These are phyloP conservation scores for Ganoderma meredithae DNA, from an alignment of 1,284 basidiomycete genomes.

Conservation along the genomic window DNA sequence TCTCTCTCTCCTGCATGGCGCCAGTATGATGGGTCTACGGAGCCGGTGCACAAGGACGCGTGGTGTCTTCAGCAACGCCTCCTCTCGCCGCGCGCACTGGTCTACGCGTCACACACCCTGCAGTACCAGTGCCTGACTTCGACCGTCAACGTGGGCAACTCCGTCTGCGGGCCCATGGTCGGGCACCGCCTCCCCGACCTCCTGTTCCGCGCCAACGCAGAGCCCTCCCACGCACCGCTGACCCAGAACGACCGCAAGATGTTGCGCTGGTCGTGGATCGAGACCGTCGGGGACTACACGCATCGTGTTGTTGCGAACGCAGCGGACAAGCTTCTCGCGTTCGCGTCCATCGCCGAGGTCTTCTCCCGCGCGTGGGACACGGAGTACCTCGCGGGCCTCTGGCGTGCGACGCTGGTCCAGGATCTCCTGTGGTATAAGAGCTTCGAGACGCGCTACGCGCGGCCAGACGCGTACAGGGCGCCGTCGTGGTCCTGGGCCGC, in stretches of 20 bases:
- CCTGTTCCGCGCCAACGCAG: constrained; percentile 17
- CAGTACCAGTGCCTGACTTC: constrained; percentile 27
- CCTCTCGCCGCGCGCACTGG: constrained; percentile 23
- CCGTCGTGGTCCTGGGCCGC: constrained; percentile 31
- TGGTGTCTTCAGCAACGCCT: constrained; percentile 30
- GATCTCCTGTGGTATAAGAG: constrained; percentile 29
- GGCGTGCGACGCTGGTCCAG: constrained; percentile 20
- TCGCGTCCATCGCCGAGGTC: constrained; percentile 25
- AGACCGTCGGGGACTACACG: constrained; percentile 25
- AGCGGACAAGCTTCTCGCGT: constrained; percentile 29
- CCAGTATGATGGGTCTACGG: constrained; percentile 19
- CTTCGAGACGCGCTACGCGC: constrained; percentile 9
- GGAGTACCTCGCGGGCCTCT: constrained; percentile 31
- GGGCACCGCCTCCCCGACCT: constrained; percentile 17
- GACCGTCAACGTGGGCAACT: constrained; percentile 22
- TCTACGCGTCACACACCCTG: constrained; percentile 28
- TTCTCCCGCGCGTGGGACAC: constrained; percentile 23
- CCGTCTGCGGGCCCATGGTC: constrained; percentile 13
- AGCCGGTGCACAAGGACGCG: constrained; percentile 21
- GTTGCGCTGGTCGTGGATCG: constrained; percentile 21
- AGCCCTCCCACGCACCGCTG: not conserved
- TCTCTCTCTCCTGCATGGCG: constrained; percentile 20
- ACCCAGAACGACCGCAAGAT: constrained; percentile 9
- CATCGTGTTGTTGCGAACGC: constrained; percentile 20
- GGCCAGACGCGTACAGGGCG: constrained; percentile 13